phyloP scores from a whole-genome alignment of 192 early-diverging fungal species.

The Phycomyces nitens region DNA sequence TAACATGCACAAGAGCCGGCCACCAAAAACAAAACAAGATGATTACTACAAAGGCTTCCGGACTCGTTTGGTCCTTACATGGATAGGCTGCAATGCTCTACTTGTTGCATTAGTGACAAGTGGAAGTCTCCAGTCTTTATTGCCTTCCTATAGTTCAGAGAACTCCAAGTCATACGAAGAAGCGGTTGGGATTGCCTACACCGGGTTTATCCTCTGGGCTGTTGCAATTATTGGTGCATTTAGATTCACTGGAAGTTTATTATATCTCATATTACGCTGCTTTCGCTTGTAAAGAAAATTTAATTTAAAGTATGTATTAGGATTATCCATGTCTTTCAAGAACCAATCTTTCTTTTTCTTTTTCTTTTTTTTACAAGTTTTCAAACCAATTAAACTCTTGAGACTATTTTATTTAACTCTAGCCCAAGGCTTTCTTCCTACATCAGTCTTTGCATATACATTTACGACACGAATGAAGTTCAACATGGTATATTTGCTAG shows the following conservation, averaged over 20 bases:
- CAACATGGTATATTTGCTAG: no score
- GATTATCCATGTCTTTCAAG: no score
- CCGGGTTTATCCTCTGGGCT: slow-evolving; percentile 86
- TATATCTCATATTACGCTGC: slow-evolving; percentile 59
- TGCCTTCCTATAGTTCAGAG: background rate
- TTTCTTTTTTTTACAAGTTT: no score
- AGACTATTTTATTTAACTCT: no score
- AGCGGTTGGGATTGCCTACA: slow-evolving; percentile 48
- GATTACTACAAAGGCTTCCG: slow-evolving; percentile 79
- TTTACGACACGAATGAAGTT: no score
- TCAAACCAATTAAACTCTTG: no score
- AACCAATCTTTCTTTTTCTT: no score
- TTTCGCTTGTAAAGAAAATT: slow-evolving; percentile 10
- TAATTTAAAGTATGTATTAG: no score
- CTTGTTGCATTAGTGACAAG: slow-evolving; percentile 61
- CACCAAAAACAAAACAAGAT: slow-evolving; percentile 52
- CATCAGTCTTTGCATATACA: no score
- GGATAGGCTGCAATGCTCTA: slow-evolving; percentile 69
- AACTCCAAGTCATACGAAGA: slow-evolving; percentile 3
- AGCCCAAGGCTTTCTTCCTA: no score
- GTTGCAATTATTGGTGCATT: slow-evolving; percentile 69
- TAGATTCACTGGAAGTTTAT: slow-evolving; percentile 73
- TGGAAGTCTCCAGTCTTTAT: slow-evolving; percentile 21
- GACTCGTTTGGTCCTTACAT: slow-evolving; percentile 63
- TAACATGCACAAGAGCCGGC: slow-evolving; percentile 17